Evolutionary conservation across 2,329 filamentous ascomycete species (phyloP), one percentile per base, ranked within the genome.

Genomic region (Trichoderma oligosporum): DNA sequence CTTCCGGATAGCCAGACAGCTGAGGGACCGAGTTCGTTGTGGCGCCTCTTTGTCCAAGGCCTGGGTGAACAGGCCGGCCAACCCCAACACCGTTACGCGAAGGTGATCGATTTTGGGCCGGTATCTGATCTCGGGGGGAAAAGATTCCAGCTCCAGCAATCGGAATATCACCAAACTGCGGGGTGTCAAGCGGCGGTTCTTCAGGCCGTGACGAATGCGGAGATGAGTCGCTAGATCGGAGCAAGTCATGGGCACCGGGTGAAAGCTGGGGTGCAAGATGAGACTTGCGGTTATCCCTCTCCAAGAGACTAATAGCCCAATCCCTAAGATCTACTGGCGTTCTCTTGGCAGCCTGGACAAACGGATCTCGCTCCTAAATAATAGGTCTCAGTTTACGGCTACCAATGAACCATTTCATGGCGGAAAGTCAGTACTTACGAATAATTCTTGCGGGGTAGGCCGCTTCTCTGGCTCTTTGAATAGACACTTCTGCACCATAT

Each of bases 401-500:
- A 5, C 20, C 12, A 16, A 11, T 24, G 6, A 12, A 27, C 6
- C 14, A 18, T 6, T 29, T n/a, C 12, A 18, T n/a, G 14, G 7
- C 12, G 3, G 7, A 11, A 12, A 16, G 20, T 6, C 27, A 52
- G 31, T 47, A 74, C 89, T 73, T 80, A 96, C 91, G 74, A 89
- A 97, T 60, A 99, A 85, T 65, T 97, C 91, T 66, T 93, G 87
- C 7, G 94, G 94, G 4, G 94, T 97, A 51, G 93, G 94, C 52
- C 94, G 85, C 68, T 90, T 84, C 60, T 92, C 89, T 0, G 94
- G 89, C 61, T 89, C 85, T 77, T 99, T 99, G 72, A 87, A 86
- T 63, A 99, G 77, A 74, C 94, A 99, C 72, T 95, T 96, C 63
- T 94, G 91, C 58, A 97, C 93, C 84, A 97, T 96, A 63, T 97